Evolutionary conservation across 257 asterid genomes (phyloP), one percentile per base, ranked within the genome.

Genomic region (Osmanthus fragrans): DNA sequence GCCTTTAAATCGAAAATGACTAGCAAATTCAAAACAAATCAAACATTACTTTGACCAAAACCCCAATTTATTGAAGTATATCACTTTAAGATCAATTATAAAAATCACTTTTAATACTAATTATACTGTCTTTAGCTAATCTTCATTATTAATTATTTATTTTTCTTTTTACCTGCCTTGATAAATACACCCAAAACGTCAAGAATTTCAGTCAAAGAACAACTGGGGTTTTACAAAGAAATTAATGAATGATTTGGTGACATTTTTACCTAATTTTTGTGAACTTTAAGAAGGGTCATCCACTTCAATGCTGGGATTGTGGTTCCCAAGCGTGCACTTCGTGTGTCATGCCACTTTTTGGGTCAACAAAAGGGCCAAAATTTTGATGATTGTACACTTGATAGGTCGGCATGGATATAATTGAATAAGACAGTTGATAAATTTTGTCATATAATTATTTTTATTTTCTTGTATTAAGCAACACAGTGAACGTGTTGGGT

Each of bases 131-230:
- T 1, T 75, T 40, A 33, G 54, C 40, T 54, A 33, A 42, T 45
- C 39, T 40, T 70, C 63, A 77, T 77, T 21, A 36, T 70, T 23
- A 37, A 70, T 70, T 12, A 71, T 0, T 36, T 70, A 23, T 32
- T 32, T 21, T 72, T n/a, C 86, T 83, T 83, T 85, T 77, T 85
- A 85, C 91, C 91, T 68, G 80, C 81, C 86, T 49, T 66, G 89
- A 81, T 83, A 42, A 64, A 33, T 67, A 64, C 89, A 72, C 25
- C 70, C 82, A 72, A 64, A 79, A 68, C 36, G 33, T n/a, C 25
- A 27, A 29, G 47, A 60, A 18, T 23, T 72, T 72, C 27, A 72
- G 88, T 87, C 87, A 87, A 87, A 76, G 71, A 79, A 79, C 16
- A 76, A 60, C 45, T 27, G n/a, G 78, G 60, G 72, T 70, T 39